These are phyloP conservation scores for Knoxdaviesia capensis DNA, from an alignment of 2,329 filamentous ascomycete species.

Conservation along the genomic window DNA sequence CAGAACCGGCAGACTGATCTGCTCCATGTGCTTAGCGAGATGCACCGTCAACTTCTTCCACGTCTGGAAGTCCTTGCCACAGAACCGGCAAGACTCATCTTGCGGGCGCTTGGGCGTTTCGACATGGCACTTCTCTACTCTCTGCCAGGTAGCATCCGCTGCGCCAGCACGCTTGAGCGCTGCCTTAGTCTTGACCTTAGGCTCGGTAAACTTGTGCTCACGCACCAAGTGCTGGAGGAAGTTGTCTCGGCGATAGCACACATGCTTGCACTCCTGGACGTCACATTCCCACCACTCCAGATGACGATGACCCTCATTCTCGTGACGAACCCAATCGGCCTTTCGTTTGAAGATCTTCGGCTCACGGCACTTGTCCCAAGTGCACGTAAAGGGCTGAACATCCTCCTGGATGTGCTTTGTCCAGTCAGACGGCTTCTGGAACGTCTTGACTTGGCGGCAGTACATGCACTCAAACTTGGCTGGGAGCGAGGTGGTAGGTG, in stretches of 20 bases:
- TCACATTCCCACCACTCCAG: conserved; percentile 83
- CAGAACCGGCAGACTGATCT: conserved; percentile 67
- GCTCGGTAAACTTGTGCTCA: conserved; percentile 73
- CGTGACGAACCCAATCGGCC: conserved; percentile 87
- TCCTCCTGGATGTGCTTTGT: conserved; percentile 93
- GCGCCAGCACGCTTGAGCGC: conserved; percentile 38
- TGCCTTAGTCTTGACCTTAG: conserved; percentile 57
- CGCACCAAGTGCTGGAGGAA: conserved; percentile 83
- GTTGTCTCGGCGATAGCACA: conserved; percentile 76
- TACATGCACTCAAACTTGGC: conserved; percentile 80
- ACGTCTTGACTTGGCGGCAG: conserved; percentile 70
- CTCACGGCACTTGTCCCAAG: conserved; percentile 63
- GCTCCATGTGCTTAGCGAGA: conserved; percentile 84
- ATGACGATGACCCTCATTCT: conserved; percentile 78
- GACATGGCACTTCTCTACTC: conserved; percentile 58
- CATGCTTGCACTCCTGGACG: conserved; percentile 60
- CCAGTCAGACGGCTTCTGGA: conserved; percentile 87
- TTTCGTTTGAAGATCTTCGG: conserved; percentile 89
- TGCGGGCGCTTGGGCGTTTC: conserved; percentile 45
- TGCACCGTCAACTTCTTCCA: conserved; percentile 96
- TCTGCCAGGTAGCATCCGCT: conserved; percentile 49
- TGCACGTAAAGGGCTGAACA: conserved; percentile 83
- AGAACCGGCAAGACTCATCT: conserved; percentile 74
- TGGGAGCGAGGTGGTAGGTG: conserved; percentile 56
- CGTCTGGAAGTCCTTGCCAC: conserved; percentile 55